Conservation (phyloP, 495 filamentous ascomycete genomes). For the Aspergillus saccharolyticus region DNA sequence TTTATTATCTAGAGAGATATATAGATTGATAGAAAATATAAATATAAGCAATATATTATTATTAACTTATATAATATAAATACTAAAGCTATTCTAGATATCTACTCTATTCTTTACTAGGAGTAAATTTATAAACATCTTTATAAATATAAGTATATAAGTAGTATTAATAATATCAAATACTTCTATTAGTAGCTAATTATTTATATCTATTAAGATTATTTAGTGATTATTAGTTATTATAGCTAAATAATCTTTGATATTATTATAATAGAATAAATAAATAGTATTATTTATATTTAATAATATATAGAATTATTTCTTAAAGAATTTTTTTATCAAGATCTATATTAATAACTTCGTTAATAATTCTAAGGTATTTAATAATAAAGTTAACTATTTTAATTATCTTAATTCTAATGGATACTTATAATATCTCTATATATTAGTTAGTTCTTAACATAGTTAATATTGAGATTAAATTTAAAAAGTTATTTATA, state of each 20-base stretch:
- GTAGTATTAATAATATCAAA: no score
- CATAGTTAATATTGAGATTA: not conserved
- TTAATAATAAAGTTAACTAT: no score
- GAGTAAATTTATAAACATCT: not conserved
- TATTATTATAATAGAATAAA: not conserved
- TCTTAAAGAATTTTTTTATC: no score
- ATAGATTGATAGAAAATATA: no score
- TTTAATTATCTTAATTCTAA: no score
- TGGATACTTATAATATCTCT: not conserved
- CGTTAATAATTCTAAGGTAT: no score
- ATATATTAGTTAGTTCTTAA: not conserved
- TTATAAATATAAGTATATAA: no score
- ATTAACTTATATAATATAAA: not conserved
- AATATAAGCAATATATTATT: not conserved
- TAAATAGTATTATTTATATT: not conserved
- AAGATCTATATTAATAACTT: no score
- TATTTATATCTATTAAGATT: no score
- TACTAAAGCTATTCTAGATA: not conserved
- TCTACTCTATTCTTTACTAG: slow-evolving; percentile 2
- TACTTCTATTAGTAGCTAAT: no score
- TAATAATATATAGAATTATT: slow-evolving; percentile 3
- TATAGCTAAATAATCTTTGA: no score
- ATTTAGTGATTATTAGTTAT: no score
- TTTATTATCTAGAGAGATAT: not conserved
- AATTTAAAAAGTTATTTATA: not conserved